phyloP scores from a whole-genome alignment of 2,329 filamentous ascomycete species.

The Fusarium sp. region DNA sequence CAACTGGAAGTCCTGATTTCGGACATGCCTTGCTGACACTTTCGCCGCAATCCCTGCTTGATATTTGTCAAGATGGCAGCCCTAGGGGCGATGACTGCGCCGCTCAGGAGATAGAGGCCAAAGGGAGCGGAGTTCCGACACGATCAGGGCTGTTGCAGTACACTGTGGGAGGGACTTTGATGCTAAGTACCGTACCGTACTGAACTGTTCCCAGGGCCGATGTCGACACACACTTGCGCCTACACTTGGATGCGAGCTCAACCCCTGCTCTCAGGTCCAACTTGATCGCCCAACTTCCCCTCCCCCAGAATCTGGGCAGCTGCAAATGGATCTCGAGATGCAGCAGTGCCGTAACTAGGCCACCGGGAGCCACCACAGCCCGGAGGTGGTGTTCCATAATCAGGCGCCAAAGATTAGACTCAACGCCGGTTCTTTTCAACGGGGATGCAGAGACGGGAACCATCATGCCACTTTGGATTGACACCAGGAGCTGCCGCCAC shows the following conservation, averaged over 20 bases:
- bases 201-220: neutral
- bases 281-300: slow-evolving; percentile 25
- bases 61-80: neutral
- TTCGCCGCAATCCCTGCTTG: slow-evolving; percentile 12
- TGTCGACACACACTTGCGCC: neutral
- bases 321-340: slow-evolving; percentile 37
- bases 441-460: slow-evolving; percentile 1
- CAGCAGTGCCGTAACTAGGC: slow-evolving; percentile 29
- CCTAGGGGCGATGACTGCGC: neutral
- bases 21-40: slow-evolving; percentile 24
- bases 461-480: slow-evolving; percentile 8
- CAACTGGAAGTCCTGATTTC: slow-evolving; percentile 3
- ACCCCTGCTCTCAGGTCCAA: slow-evolving; percentile 18
- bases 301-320: slow-evolving; percentile 19
- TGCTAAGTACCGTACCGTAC: slow-evolving; percentile 7
- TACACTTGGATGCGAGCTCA: neutral
- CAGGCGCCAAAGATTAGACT: slow-evolving; percentile 4
- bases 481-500: slow-evolving; percentile 9
- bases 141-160: slow-evolving; percentile 2
- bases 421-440: neutral
- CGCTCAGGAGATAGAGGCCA: neutral
- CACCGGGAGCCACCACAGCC: slow-evolving; percentile 2
- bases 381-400: slow-evolving; percentile 33
- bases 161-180: slow-evolving; percentile 33
- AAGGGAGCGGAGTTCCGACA: neutral